Conservation (phyloP, 257 asterid genomes). For the Nicotiana undulata region DNA sequence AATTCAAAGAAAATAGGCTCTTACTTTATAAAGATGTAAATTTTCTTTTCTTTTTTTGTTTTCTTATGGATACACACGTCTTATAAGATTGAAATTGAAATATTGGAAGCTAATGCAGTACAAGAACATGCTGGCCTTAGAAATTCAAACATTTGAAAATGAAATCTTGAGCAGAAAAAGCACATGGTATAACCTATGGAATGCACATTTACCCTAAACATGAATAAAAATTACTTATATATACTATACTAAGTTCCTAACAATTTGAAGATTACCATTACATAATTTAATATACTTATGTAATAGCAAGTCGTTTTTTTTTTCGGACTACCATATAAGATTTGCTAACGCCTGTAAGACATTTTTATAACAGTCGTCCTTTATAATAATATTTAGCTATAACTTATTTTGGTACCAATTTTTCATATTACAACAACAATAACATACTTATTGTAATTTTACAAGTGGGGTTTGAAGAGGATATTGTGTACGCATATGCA, state of each 20-base stretch:
- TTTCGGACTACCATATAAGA: not conserved
- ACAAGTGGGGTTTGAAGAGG: too few relatives aligned
- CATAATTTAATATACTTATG: too few relatives aligned
- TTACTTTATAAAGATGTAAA: not conserved
- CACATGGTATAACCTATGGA: not conserved
- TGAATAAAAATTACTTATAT: too few relatives aligned
- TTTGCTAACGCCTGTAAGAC: too few relatives aligned
- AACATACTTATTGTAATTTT: too few relatives aligned
- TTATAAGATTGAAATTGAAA: not conserved
- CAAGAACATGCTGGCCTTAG: not conserved
- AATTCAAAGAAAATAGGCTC: not conserved
- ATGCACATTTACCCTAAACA: not conserved
- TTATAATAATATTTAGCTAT: too few relatives aligned
- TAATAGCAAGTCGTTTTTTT: not conserved
- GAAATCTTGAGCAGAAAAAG: not conserved
- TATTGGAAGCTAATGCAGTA: not conserved
- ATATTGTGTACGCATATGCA: too few relatives aligned
- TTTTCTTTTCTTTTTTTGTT: not conserved
- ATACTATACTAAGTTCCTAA: too few relatives aligned
- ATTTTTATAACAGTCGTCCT: too few relatives aligned
- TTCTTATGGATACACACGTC: not conserved
- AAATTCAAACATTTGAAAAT: constrained; percentile 5
- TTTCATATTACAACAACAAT: too few relatives aligned
- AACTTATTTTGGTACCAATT: too few relatives aligned
- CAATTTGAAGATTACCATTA: too few relatives aligned